phyloP scores from a whole-genome alignment of 352 stramenopile genomes.

The Pythium chondricola region DNA sequence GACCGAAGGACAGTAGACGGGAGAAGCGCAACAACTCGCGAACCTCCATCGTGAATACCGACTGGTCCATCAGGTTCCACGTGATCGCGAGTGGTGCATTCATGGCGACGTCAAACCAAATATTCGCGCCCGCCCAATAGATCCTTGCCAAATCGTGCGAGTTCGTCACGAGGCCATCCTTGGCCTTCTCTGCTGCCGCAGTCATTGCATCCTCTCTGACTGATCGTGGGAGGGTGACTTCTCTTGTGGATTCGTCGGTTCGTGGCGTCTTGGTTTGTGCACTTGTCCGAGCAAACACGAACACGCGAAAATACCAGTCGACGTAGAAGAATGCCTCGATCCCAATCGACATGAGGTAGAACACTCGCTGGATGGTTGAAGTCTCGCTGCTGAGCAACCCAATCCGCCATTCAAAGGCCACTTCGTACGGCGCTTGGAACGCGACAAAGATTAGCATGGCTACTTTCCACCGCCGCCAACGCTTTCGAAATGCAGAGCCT shows the following conservation, averaged over 20 bases:
- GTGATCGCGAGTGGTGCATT: constrained; percentile 31
- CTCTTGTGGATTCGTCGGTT: constrained; percentile 2
- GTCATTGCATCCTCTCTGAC: constrained; percentile 6
- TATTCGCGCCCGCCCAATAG: constrained; percentile 29
- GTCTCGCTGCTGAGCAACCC: constrained; percentile 21
- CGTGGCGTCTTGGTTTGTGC: background rate
- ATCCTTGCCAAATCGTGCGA: constrained; percentile 13
- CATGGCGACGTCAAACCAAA: constrained; percentile 24
- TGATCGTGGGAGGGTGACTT: constrained; percentile 6
- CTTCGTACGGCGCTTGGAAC: constrained; percentile 13
- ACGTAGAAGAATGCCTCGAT: constrained; percentile 62
- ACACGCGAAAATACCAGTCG: constrained; percentile 38
- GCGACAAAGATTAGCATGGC: constrained; percentile 11
- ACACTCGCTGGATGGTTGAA: constrained; percentile 18
- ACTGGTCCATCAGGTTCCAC: constrained; percentile 54
- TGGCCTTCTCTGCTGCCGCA: constrained; percentile 2
- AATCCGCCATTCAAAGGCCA: constrained; percentile 15
- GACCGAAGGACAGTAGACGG: constrained; percentile 36
- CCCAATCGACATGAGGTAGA: constrained; percentile 24
- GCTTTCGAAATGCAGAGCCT: constrained; percentile 3
- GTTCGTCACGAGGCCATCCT: constrained; percentile 9
- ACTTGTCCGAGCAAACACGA: constrained; percentile 32
- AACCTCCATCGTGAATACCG: constrained; percentile 21
- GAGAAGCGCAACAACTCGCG: constrained; percentile 30
- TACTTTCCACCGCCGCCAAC: constrained; percentile 12